Percentiles rank a stretch among this genome's conserved stretches.
Conservation (phyloP, 345 rosid species). For the Eucalyptus tenuipes region DNA sequence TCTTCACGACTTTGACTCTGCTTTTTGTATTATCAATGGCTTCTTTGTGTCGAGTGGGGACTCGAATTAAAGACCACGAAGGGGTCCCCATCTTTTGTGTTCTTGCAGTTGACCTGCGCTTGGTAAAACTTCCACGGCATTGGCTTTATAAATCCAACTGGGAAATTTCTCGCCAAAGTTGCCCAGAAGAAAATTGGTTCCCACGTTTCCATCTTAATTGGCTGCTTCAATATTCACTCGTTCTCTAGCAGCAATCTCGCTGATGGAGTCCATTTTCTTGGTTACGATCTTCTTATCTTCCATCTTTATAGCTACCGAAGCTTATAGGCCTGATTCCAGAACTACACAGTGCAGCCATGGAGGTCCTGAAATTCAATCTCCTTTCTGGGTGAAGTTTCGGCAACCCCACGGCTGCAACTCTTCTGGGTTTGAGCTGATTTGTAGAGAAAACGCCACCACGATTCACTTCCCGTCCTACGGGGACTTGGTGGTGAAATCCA, state of each 20-base stretch:
- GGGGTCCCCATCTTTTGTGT: neutral
- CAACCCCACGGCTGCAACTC: conserved; percentile 2
- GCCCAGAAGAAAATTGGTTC: neutral
- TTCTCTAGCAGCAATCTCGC: neutral
- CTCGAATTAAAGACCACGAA: neutral
- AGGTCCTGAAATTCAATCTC: conserved; percentile 27
- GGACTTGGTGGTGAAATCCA: conserved; percentile 37
- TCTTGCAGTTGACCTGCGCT: neutral
- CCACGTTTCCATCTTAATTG: neutral
- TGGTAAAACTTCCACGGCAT: neutral
- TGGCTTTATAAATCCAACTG: neutral
- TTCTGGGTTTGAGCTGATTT: conserved; percentile 28
- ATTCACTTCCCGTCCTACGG: conserved; percentile 34
- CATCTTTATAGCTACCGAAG: neutral
- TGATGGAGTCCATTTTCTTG: neutral
- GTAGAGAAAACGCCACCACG: conserved; percentile 32
- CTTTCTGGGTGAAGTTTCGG: conserved; percentile 15
- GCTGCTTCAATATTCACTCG: neutral
- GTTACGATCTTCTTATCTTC: conserved; percentile 4
- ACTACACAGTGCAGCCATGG: conserved; percentile 11
- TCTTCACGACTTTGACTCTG: neutral
- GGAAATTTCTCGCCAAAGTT: neutral
- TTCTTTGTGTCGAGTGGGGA: neutral
- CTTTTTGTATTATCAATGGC: neutral
- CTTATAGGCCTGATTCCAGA: neutral